Conservation (phyloP, 73 alveolate species). For the Loxodes magnus region DNA sequence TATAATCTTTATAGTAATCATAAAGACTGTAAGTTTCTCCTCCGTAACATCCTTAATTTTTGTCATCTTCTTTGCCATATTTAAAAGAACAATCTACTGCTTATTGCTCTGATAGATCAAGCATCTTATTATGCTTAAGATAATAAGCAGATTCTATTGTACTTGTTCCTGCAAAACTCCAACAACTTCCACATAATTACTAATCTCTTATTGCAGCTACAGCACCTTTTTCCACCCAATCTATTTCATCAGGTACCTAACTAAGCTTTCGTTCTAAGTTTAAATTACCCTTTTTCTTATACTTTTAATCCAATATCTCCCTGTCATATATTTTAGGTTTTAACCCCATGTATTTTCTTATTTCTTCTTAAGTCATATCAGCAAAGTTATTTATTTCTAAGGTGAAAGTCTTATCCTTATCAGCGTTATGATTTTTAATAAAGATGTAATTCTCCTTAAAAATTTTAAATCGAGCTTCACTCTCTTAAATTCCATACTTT, state of each 20-base stretch:
- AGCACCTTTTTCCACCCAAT: constrained; percentile 48
- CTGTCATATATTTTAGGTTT: constrained; percentile 20
- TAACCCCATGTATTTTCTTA: constrained; percentile 10
- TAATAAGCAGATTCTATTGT: constrained; percentile 50
- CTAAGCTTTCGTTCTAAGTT: not conserved
- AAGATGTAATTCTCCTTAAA: too few species aligned
- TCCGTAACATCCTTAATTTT: constrained; percentile 14
- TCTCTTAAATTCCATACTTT: too few species aligned
- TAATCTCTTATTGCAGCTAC: constrained; percentile 59
- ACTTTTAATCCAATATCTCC: too few species aligned
- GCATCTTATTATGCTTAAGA: constrained; percentile 12
- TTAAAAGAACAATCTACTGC: constrained; percentile 65
- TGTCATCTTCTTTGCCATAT: constrained; percentile 35
- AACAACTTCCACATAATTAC: constrained; percentile 69
- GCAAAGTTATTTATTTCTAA: constrained; percentile 29
- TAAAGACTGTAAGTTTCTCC: too few species aligned
- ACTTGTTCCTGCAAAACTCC: constrained; percentile 72
- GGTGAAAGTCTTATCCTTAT: too few species aligned
- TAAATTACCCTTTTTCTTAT: constrained; percentile 16
- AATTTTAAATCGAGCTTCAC: too few species aligned
- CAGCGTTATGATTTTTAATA: too few species aligned
- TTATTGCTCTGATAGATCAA: constrained; percentile 40
- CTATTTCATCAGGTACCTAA: constrained; percentile 12
- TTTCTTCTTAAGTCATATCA: constrained; percentile 31
- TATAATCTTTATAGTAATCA: too few species aligned